Base-by-base conservation (phyloP, 208 protist species). In the Wallacemonas sp. region DNA sequence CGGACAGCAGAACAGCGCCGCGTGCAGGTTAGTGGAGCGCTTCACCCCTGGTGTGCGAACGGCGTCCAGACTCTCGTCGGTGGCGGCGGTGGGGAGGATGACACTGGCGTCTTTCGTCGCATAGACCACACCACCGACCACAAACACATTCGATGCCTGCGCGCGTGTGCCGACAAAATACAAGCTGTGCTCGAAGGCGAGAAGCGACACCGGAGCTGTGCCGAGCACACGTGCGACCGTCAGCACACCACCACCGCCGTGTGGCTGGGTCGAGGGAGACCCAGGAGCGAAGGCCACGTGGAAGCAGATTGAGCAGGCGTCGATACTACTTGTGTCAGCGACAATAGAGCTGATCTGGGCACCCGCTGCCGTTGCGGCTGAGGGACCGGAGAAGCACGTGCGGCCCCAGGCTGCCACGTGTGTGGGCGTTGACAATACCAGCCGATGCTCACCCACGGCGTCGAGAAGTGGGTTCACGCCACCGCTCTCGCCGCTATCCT, bases 141-240 rank as follows among this genome's bases (percentile, higher is more conserved):
- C 26, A 34, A 81, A 74, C 3, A 66, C 66, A 37, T 73, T 71
- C 42, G 73, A 63, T 39, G 67, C 68, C 53, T 77, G 70, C 30
- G 27, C 50, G 12, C 76, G 66, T 15, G 70, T 65, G 55, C 76
- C 76, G 22, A 81, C 66, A 42, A 69, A 77, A 63, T 81, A 81
- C 58, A 76, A 73, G 48, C 76, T 68, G 63, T 81, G 76, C 60
- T 81, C 76, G 22, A 81, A 57, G 6, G 29, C 5, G 15, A 41
- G 10, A n/a, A 68, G 50, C 36, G 41, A 5, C n/a, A 59, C 37
- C 38, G 63, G 63, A 19, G 44, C 10, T 4, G 29, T 50, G 36
- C 62, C 67, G 36, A 78, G 19, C 5, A 73, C 44, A 8, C 66
- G 66, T 10, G 72, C 65, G 21, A 78, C 48, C 39, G 17, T 66